Percentiles rank a stretch among this genome's conserved stretches.
These are phyloP conservation scores for Polyporus arcularius DNA, from an alignment of 768 basidiomycete species.

Conservation along the genomic window DNA sequence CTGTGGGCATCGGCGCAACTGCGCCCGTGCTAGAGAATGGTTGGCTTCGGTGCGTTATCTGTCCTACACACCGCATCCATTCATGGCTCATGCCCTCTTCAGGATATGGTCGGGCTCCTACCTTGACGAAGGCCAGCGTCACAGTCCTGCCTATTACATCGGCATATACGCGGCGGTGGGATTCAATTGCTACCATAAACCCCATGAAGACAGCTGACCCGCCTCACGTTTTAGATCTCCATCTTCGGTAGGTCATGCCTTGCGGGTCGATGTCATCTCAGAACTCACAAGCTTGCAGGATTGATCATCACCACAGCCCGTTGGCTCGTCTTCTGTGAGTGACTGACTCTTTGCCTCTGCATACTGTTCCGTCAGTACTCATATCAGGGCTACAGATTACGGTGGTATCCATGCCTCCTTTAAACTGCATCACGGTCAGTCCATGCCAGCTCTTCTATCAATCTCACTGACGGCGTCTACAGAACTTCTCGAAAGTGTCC, in stretches of 20 bases:
- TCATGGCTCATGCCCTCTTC: neutral
- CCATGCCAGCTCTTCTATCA: neutral
- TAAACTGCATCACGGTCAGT: slow-evolving; percentile 68
- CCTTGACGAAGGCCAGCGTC: slow-evolving; percentile 20
- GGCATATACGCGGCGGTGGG: slow-evolving; percentile 67
- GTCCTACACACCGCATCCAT: slow-evolving; percentile 16
- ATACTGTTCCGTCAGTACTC: neutral
- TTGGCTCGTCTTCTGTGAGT: slow-evolving; percentile 75
- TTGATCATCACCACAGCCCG: slow-evolving; percentile 59
- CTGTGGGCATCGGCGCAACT: slow-evolving; percentile 39
- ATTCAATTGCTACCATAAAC: too few species aligned
- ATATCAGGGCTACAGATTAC: slow-evolving; percentile 38
- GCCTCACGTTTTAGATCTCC: too few species aligned
- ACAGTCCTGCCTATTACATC: slow-evolving; percentile 56
- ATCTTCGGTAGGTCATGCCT: too few species aligned
- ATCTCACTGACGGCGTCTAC: neutral
- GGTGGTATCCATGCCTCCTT: slow-evolving; percentile 78
- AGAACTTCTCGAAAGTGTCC: slow-evolving; percentile 73
- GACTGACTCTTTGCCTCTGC: neutral
- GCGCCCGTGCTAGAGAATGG: slow-evolving; percentile 50
- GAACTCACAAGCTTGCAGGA: slow-evolving; percentile 37
- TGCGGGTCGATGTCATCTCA: too few species aligned
- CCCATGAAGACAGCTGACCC: neutral
- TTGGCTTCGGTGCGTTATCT: slow-evolving; percentile 40
- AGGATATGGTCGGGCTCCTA: slow-evolving; percentile 44